Conservation (phyloP, 2,329 filamentous ascomycete genomes). For the Neofusicoccum laricinum region DNA sequence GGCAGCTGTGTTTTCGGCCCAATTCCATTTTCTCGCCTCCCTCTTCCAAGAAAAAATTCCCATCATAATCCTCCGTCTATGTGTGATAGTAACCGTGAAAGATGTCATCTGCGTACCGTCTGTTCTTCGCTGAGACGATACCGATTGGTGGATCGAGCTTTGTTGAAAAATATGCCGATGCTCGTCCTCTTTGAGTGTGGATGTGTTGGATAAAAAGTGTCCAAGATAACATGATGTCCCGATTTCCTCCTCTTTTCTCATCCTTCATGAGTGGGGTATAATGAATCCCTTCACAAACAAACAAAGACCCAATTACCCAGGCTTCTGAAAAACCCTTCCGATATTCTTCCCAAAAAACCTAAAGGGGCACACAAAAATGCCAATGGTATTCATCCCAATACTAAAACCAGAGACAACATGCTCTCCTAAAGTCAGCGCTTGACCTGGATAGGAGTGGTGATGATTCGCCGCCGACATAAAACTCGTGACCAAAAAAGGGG, state of each 20-base stretch:
- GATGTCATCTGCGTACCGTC: constrained; percentile 9
- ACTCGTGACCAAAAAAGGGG: constrained; percentile 5
- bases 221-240: not conserved
- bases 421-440: constrained; percentile 5
- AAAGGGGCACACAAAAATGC: not conserved
- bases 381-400: not conserved
- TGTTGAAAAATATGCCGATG: constrained; percentile 3
- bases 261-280: not conserved
- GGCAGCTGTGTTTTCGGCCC: not conserved
- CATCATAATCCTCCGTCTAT: constrained; percentile 6
- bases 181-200: not conserved
- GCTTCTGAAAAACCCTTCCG: not conserved
- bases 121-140: constrained; percentile 5
- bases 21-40: not conserved
- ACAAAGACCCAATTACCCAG: not conserved
- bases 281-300: not conserved
- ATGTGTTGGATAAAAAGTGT: not conserved
- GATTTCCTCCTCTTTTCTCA: not conserved
- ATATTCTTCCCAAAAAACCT: not conserved
- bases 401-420: not conserved
- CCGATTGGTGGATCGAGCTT: constrained; percentile 1
- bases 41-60: not conserved
- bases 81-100: not conserved
- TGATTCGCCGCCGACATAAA: not conserved
- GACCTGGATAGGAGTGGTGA: constrained; percentile 2